A percentile compares a stretch with the other conserved stretches of the same genome.
These are phyloP conservation scores for Prunella vulgaris DNA, from an alignment of 257 asterid species.

Conservation along the genomic window DNA sequence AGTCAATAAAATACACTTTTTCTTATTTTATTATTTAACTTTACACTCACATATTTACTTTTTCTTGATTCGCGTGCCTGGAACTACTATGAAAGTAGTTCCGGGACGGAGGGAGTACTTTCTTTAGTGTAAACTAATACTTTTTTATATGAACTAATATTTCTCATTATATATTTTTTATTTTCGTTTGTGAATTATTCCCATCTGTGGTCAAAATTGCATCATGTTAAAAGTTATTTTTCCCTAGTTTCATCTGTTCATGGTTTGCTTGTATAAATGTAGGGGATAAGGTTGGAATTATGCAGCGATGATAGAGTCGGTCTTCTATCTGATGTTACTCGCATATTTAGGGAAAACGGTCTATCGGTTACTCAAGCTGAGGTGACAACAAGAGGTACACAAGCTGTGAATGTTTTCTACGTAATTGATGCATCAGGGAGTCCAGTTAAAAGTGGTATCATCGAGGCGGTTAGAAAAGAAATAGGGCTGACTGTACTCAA, in stretches of 20 bases:
- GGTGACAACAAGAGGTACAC: constrained; percentile 53
- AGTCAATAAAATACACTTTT: too few species aligned
- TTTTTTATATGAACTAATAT: too few species aligned
- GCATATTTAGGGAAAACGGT: constrained; percentile 65
- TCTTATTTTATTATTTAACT: too few species aligned
- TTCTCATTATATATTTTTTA: neutral
- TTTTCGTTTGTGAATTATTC: too few species aligned
- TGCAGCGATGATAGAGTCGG: constrained; percentile 59
- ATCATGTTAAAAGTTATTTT: too few species aligned
- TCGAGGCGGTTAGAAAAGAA: constrained; percentile 50
- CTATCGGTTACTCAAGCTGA: constrained; percentile 57
- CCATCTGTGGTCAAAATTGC: neutral
- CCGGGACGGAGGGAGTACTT: too few species aligned
- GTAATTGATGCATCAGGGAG: constrained; percentile 58
- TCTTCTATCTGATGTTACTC: constrained; percentile 54
- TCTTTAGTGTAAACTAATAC: neutral
- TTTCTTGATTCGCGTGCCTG: too few species aligned
- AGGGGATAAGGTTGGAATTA: constrained; percentile 63
- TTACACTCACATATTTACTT: too few species aligned
- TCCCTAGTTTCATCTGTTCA: neutral
- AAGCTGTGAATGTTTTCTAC: constrained; percentile 52
- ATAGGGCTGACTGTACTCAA: constrained; percentile 48
- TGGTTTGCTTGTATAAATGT: neutral
- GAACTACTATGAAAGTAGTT: too few species aligned
- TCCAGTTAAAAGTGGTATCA: constrained; percentile 40